Evolutionary conservation across 2,329 filamentous ascomycete genomes (phyloP), one percentile per base, ranked within the genome.

Genomic region (Alternaria rosae): DNA sequence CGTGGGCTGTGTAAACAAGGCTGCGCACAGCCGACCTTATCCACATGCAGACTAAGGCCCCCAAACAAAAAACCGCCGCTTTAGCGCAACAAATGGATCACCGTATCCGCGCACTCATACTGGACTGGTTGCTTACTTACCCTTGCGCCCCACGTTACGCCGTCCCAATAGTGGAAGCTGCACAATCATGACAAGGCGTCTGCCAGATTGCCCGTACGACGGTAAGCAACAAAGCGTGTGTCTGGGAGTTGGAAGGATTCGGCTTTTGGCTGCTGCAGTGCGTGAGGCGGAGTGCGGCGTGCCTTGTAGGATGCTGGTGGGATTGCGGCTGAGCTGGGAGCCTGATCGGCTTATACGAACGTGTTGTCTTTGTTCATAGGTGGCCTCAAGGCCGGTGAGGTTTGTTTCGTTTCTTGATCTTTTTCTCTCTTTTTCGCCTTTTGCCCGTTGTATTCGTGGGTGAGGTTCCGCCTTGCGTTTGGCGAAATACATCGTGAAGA

Each of bases 281-380:
- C 28, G 42, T 26, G 64, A 64, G 64, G 64, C 62, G 62, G 59
- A 59, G 62, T 26, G 64, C 61, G 61, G 64, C 62, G 62, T 55
- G 57, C 59, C 55, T 59, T 43, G 45, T 21, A 9, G 45, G 32
- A 43, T 58, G 59, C 54, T 58, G n/a, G n/a, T n/a, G n/a, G n/a
- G n/a, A n/a, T n/a, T n/a, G 59, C 59, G 59, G 51, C 54, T 64
- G 58, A 61, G 53, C 54, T 44, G 58, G 53, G 35, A 56, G 53
- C 58, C 53, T 61, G 43, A 52, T 51, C 28, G 38, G 25, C 21
- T 38, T 38, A 20, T n/a, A 35, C 42, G 26, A 23, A 23, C 43
- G 20, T 12, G 20, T 30, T 44, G 10, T 23, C 23, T 20, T 45
- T 61, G 57, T 61, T 61, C 26, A 51, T 21, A 52, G 53, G 35